These are phyloP conservation scores for Vanderwaltozyma yarrowii DNA, from an alignment of 805 yeast species.

Conservation along the genomic window DNA sequence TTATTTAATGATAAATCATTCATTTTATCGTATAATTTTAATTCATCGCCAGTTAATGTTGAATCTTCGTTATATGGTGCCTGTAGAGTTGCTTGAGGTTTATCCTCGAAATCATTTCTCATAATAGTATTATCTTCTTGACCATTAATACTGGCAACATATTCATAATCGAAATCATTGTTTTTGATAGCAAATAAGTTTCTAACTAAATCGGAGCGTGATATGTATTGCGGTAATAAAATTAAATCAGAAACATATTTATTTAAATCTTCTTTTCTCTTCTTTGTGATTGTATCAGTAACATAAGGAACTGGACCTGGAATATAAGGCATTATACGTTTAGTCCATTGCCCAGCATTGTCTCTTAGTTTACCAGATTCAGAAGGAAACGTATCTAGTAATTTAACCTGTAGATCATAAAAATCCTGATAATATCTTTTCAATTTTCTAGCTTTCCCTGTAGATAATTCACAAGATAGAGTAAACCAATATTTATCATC, in stretches of 20 bases:
- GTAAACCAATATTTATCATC: constrained; percentile 87
- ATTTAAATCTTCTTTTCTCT: constrained; percentile 45
- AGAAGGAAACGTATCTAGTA: constrained; percentile 74
- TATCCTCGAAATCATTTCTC: not conserved
- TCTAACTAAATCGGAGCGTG: constrained; percentile 57
- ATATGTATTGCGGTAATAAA: constrained; percentile 65
- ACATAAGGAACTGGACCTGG: constrained; percentile 95
- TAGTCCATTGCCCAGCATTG: constrained; percentile 46
- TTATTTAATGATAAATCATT: constrained; percentile 18
- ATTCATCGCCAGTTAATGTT: constrained; percentile 26
- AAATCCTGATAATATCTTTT: constrained; percentile 93
- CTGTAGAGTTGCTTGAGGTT: not conserved
- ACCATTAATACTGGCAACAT: not conserved
- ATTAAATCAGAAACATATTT: constrained; percentile 50
- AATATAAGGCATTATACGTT: constrained; percentile 80
- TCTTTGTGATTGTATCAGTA: constrained; percentile 58
- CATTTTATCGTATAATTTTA: constrained; percentile 20
- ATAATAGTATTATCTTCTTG: not conserved
- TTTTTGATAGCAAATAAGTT: constrained; percentile 51
- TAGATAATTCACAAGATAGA: constrained; percentile 52
- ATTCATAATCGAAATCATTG: constrained; percentile 28
- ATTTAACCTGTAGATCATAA: constrained; percentile 79
- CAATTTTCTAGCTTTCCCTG: constrained; percentile 59
- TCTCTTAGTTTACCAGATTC: constrained; percentile 69
- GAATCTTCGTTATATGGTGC: constrained; percentile 17